Evolutionary conservation across 1,284 basidiomycete species (phyloP).

Genomic region (Pascua sp.): DNA sequence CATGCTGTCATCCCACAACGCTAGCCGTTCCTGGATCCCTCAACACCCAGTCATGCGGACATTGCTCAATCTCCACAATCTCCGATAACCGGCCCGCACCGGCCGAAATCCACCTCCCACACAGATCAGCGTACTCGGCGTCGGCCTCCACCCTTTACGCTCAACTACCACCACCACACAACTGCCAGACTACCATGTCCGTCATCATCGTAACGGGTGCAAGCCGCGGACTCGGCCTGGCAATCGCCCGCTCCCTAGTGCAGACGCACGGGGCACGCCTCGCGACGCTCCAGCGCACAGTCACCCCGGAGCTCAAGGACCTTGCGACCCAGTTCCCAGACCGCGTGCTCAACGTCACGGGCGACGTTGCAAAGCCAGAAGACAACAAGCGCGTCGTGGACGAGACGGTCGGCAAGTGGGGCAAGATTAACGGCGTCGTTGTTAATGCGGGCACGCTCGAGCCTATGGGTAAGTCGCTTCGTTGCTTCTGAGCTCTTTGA

Average conservation of each 20-base stretch:
- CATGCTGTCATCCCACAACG: too few species aligned
- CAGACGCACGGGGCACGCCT: constrained; percentile 47
- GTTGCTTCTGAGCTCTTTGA: not conserved
- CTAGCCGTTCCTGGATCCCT: too few species aligned
- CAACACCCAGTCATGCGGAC: too few species aligned
- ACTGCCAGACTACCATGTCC: constrained; percentile 10
- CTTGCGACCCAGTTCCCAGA: constrained; percentile 39
- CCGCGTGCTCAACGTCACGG: constrained; percentile 28
- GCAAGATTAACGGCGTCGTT: constrained; percentile 52
- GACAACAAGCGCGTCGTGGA: constrained; percentile 42
- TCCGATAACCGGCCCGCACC: too few species aligned
- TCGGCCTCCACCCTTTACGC: not conserved
- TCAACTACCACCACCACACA: not conserved
- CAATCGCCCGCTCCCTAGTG: constrained; percentile 50
- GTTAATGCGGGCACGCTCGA: constrained; percentile 54
- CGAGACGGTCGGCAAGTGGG: constrained; percentile 49
- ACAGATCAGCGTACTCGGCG: not conserved
- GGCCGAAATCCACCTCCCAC: too few species aligned
- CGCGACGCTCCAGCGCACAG: constrained; percentile 53
- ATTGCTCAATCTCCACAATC: too few species aligned
- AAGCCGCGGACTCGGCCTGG: constrained; percentile 54
- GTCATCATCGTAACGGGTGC: constrained; percentile 47
- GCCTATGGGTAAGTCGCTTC: constrained; percentile 35
- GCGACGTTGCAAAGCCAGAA: constrained; percentile 50
- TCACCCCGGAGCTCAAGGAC: constrained; percentile 46